Conservation (phyloP, 352 stramenopile genomes). For the Phytophthora meadii region DNA sequence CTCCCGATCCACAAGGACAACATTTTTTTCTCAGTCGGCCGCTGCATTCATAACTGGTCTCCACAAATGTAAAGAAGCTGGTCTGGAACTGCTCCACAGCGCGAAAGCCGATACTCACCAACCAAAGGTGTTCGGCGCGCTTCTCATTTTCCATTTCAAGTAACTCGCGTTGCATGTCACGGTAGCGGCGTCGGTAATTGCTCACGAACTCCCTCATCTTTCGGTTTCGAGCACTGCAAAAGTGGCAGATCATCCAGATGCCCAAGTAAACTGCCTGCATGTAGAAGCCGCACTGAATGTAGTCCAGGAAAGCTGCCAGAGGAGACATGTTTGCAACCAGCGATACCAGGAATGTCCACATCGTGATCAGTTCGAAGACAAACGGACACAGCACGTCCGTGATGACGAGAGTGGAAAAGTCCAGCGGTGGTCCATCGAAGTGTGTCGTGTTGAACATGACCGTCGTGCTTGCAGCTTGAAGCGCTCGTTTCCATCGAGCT, state of each 20-base stretch:
- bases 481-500: constrained; percentile 77
- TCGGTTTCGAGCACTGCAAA: constrained; percentile 83
- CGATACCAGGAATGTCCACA: constrained; percentile 69
- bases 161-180: constrained; percentile 77
- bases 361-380: constrained; percentile 80
- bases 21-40: constrained; percentile 19
- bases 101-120: constrained; percentile 86
- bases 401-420: constrained; percentile 87
- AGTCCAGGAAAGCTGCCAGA: constrained; percentile 79
- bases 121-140: constrained; percentile 83
- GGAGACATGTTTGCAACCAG: constrained; percentile 73
- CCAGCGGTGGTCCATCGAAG: constrained; percentile 81
- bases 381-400: constrained; percentile 86
- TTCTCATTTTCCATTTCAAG: constrained; percentile 83
- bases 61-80: constrained; percentile 63
- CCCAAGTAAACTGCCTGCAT: constrained; percentile 71
- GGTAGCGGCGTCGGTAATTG: constrained; percentile 83
- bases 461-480: constrained; percentile 68
- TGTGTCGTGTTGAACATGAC: constrained; percentile 79
- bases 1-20: constrained; percentile 7
- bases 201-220: constrained; percentile 91
- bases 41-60: constrained; percentile 43
- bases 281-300: constrained; percentile 86
- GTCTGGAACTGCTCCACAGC: constrained; percentile 75
- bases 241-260: constrained; percentile 87